A percentile compares a stretch with the other conserved stretches of the same genome.
These are phyloP conservation scores for Ceratobasidium sp. DNA, from an alignment of 1,284 basidiomycete genomes.

Conservation along the genomic window DNA sequence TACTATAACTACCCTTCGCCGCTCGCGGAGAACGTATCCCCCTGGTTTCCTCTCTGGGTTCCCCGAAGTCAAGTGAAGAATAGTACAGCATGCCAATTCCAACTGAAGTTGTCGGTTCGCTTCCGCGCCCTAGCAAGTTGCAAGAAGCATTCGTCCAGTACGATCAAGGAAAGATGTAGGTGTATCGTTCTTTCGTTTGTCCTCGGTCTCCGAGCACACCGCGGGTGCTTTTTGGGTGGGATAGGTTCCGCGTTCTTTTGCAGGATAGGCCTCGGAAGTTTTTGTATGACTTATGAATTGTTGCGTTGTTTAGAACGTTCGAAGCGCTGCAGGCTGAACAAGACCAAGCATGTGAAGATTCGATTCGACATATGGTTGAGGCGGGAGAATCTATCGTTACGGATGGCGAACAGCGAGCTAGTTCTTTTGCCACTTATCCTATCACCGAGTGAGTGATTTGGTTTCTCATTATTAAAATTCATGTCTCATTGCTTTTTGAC, in stretches of 20 bases:
- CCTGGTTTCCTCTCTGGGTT: too few relatives aligned
- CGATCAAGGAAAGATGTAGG: constrained; percentile 46
- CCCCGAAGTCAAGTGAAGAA: too few relatives aligned
- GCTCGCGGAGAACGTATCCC: too few relatives aligned
- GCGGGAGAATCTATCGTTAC: constrained; percentile 46
- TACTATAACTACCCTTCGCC: too few relatives aligned
- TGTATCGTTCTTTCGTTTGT: background rate
- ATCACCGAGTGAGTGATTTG: constrained; percentile 40
- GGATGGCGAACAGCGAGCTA: constrained; percentile 47
- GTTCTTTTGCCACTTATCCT: constrained; percentile 48
- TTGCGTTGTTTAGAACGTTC: constrained; percentile 19
- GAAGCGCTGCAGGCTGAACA: constrained; percentile 44
- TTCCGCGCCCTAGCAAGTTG: constrained; percentile 44
- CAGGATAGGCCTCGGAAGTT: too few relatives aligned
- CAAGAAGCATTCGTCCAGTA: constrained; percentile 47
- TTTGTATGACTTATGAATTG: too few relatives aligned
- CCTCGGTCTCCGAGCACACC: too few relatives aligned
- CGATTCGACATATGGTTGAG: constrained; percentile 43
- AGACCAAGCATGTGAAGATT: constrained; percentile 47
- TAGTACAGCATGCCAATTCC: background rate
- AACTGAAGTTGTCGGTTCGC: constrained; percentile 40
- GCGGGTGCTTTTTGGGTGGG: too few relatives aligned
- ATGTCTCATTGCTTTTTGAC: background rate
- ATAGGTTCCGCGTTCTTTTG: too few relatives aligned
- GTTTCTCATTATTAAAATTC: background rate